Conservation (phyloP, 2,329 filamentous ascomycete species). For the Sporothrix pallida region DNA sequence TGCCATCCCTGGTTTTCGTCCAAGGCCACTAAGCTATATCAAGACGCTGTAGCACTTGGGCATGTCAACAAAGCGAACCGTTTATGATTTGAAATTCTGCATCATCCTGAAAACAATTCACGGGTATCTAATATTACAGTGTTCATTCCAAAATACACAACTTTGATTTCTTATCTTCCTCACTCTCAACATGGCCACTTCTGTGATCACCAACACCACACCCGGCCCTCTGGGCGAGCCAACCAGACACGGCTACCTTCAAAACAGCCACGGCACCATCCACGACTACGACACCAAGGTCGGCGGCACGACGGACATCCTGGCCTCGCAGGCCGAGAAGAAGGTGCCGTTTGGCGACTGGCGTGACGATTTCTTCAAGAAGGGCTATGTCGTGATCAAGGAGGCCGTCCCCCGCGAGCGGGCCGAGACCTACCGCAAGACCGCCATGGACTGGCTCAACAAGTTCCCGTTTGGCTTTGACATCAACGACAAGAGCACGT, state of each 20-base stretch:
- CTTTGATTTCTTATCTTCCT: too few species aligned
- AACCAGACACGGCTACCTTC: neutral
- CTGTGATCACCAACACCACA: neutral
- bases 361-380: neutral
- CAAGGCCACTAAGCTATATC: neutral
- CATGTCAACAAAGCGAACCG: too few species aligned
- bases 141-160: too few species aligned
- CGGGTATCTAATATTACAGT: too few species aligned
- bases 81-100: too few species aligned
- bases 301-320: neutral
- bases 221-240: too few species aligned
- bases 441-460: neutral
- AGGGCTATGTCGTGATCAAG: conserved; percentile 8
- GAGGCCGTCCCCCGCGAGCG: neutral
- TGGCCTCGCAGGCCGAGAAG: neutral
- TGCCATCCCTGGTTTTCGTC: too few species aligned
- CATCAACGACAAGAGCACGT: neutral
- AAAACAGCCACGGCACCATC: neutral
- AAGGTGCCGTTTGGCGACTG: neutral
- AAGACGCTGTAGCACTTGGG: neutral
- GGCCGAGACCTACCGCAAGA: neutral
- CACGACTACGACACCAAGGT: conserved; percentile 1
- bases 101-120: too few species aligned
- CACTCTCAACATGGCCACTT: neutral
- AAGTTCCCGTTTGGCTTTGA: conserved; percentile 3